These are phyloP conservation scores for Microdochium bolleyi DNA, from an alignment of 2,329 filamentous ascomycete genomes.

Conservation along the genomic window DNA sequence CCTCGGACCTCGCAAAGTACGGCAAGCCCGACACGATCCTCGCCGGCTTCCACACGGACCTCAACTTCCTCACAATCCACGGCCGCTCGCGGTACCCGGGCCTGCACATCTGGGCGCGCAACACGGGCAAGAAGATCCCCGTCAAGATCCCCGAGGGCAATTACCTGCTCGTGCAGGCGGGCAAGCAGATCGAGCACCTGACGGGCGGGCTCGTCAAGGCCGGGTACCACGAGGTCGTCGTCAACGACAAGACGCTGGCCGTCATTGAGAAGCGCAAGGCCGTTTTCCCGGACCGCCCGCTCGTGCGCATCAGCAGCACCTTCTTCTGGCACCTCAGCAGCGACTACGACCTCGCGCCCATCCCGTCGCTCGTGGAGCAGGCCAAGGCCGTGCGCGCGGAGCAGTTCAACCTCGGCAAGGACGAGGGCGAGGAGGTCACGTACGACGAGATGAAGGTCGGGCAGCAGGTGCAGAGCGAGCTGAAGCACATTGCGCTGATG, in stretches of 20 bases:
- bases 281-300: slow-evolving; percentile 37
- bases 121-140: slow-evolving; percentile 50
- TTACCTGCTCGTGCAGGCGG: slow-evolving; percentile 52
- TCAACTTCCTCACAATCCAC: slow-evolving; percentile 59
- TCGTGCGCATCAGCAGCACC: slow-evolving; percentile 50
- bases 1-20: slow-evolving; percentile 48
- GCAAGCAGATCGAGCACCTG: slow-evolving; percentile 55
- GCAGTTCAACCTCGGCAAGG: slow-evolving; percentile 38
- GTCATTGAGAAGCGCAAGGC: slow-evolving; percentile 33
- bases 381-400: slow-evolving; percentile 35
- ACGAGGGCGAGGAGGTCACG: slow-evolving; percentile 41
- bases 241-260: slow-evolving; percentile 42
- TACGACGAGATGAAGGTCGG: slow-evolving; percentile 51
- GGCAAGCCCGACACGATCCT: slow-evolving; percentile 48
- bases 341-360: slow-evolving; percentile 45
- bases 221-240: slow-evolving; percentile 54
- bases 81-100: slow-evolving; percentile 54
- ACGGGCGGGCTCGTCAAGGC: slow-evolving; percentile 55
- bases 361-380: slow-evolving; percentile 36
- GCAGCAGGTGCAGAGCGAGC: slow-evolving; percentile 47
- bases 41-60: slow-evolving; percentile 56
- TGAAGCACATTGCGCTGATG: slow-evolving; percentile 47
- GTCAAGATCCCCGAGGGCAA: slow-evolving; percentile 51
- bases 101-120: slow-evolving; percentile 55
- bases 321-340: slow-evolving; percentile 54